phyloP scores from a whole-genome alignment of 2,329 filamentous ascomycete species.

The Ascochyta viciae-villosae region DNA sequence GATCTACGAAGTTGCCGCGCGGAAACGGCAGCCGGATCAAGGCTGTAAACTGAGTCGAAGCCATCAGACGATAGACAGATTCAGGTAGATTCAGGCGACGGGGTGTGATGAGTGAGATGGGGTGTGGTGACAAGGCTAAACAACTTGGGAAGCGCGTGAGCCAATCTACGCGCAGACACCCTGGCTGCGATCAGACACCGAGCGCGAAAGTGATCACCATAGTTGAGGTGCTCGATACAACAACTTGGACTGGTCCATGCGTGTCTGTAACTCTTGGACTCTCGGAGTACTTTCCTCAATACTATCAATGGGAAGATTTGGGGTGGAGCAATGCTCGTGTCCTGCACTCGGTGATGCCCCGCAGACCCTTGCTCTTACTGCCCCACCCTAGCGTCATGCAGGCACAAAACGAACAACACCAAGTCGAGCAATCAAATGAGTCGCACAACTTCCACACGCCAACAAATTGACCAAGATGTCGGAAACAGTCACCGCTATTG shows the following conservation, averaged over 20 bases:
- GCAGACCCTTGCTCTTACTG: constrained; percentile 6
- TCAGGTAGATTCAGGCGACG: background rate
- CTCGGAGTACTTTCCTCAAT: background rate
- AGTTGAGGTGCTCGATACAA: background rate
- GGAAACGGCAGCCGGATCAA: constrained; percentile 90
- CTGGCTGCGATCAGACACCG: constrained; percentile 8
- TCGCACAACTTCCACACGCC: constrained; percentile 11
- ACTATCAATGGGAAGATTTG: background rate
- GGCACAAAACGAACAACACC: constrained; percentile 20
- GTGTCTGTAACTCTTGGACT: background rate
- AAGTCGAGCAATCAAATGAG: constrained; percentile 20
- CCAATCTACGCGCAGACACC: constrained; percentile 9
- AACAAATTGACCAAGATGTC: constrained; percentile 16
- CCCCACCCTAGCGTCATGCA: constrained; percentile 26
- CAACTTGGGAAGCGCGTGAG: background rate
- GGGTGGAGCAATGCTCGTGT: background rate
- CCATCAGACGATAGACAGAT: constrained; percentile 24
- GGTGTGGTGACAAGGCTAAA: constrained; percentile 7
- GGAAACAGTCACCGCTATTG: constrained; percentile 37
- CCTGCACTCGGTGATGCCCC: constrained; percentile 1
- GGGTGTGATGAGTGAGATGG: constrained; percentile 15
- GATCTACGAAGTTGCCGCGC: constrained; percentile 87
- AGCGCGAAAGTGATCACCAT: background rate
- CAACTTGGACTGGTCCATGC: background rate
- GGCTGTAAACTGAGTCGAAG: constrained; percentile 65